A percentile compares a stretch with the other conserved stretches of the same genome.
Evolutionary conservation across 192 early-diverging fungal genomes (phyloP).

Genomic region (Backusella tarrabulga): DNA sequence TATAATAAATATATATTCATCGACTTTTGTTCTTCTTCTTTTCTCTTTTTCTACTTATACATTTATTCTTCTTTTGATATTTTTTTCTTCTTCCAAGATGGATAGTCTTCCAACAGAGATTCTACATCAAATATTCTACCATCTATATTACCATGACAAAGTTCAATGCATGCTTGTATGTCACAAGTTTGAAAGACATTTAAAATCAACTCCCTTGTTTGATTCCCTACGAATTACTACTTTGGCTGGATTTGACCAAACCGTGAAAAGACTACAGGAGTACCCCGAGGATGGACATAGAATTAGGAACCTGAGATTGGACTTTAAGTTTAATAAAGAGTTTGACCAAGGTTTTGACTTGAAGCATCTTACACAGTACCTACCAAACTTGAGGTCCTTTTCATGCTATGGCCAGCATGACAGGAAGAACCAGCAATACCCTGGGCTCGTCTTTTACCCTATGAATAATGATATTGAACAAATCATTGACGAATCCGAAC

Average conservation of each 20-base stretch:
- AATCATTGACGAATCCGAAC: background rate
- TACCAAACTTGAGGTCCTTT: background rate
- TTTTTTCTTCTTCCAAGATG: background rate
- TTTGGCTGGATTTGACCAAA: background rate
- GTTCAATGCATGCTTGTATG: background rate
- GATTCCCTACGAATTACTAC: background rate
- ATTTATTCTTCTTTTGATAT: background rate
- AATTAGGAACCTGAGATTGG: background rate
- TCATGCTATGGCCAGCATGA: background rate
- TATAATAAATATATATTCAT: background rate
- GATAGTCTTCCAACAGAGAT: background rate
- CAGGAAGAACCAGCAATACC: background rate
- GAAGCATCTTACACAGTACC: background rate
- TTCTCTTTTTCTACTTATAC: background rate
- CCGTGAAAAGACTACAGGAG: background rate
- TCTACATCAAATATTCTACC: background rate
- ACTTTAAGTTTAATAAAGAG: background rate
- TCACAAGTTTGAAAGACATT: background rate
- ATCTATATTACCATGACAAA: background rate
- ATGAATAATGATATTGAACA: background rate
- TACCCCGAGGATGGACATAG: background rate
- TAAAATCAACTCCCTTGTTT: background rate
- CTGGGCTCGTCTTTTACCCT: background rate
- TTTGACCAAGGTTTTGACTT: background rate
- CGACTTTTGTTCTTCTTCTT: background rate